Evolutionary conservation across 305 asterid genomes (phyloP).

Genomic region (Caryopteris hybrid): DNA sequence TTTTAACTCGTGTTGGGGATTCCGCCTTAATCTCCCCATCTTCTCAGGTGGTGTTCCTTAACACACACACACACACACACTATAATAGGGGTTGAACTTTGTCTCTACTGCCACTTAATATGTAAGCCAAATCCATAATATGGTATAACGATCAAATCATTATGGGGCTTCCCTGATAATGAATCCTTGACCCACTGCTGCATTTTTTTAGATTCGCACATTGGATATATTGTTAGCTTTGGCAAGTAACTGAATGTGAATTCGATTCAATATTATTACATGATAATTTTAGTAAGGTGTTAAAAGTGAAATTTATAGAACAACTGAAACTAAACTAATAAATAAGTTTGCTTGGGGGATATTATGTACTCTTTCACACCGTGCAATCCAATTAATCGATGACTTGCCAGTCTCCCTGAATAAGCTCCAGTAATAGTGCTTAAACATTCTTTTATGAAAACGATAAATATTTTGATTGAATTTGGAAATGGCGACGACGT

Average conservation of each 20-base stretch:
- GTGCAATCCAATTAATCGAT: not conserved
- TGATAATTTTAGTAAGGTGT: conserved; percentile 1
- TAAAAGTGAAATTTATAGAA: not conserved
- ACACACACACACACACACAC: too few species aligned
- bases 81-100: too few species aligned
- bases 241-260: too few species aligned
- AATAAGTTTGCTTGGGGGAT: not conserved
- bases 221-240: not conserved
- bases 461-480: not conserved
- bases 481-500: not conserved
- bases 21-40: too few species aligned
- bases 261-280: not conserved
- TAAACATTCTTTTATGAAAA: too few species aligned
- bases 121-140: too few species aligned
- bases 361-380: not conserved
- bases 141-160: too few species aligned
- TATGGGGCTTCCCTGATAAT: not conserved
- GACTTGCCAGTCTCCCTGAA: not conserved
- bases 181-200: not conserved
- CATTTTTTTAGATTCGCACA: not conserved
- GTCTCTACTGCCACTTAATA: too few species aligned
- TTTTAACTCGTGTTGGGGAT: too few species aligned
- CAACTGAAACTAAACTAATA: not conserved
- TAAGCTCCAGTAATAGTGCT: not conserved
- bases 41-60: too few species aligned